A percentile compares a stretch with the other conserved stretches of the same genome.
These are phyloP conservation scores for Malus sieversii DNA, from an alignment of 306 rosid genomes.

Conservation along the genomic window DNA sequence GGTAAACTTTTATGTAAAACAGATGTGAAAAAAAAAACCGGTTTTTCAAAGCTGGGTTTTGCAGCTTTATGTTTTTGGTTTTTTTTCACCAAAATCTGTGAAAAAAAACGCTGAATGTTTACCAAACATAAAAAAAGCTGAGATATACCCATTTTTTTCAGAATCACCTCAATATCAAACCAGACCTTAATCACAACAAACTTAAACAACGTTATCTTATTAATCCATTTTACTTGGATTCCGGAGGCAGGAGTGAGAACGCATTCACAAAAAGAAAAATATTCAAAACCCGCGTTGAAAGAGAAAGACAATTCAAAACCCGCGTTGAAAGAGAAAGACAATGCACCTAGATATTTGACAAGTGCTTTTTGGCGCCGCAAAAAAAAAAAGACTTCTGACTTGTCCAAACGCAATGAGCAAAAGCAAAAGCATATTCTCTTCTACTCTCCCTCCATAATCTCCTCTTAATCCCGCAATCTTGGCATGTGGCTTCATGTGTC, in stretches of 20 bases:
- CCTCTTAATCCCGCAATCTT: not conserved
- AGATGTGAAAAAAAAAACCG: too few species aligned
- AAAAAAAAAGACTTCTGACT: not conserved
- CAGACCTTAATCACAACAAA: not conserved
- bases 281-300: not conserved
- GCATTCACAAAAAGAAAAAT: not conserved
- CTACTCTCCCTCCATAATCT: not conserved
- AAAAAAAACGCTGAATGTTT: too few species aligned
- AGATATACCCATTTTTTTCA: too few species aligned
- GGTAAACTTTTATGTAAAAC: too few species aligned
- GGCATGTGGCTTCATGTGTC: conserved; percentile 31
- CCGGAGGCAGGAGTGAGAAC: not conserved
- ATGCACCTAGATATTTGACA: not conserved
- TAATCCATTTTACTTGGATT: not conserved
- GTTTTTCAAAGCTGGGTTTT: too few species aligned
- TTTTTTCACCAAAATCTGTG: too few species aligned
- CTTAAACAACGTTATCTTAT: not conserved
- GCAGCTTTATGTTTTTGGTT: too few species aligned
- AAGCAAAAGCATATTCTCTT: not conserved
- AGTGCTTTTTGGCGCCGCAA: conserved; percentile 9
- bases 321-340: not conserved
- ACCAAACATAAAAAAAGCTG: too few species aligned
- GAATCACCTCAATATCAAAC: too few species aligned
- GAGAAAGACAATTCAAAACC: not conserved
- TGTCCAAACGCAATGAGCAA: not conserved